Base-by-base conservation (phyloP, 192 early-diverging fungal species). In the Entomortierella lignicola region DNA sequence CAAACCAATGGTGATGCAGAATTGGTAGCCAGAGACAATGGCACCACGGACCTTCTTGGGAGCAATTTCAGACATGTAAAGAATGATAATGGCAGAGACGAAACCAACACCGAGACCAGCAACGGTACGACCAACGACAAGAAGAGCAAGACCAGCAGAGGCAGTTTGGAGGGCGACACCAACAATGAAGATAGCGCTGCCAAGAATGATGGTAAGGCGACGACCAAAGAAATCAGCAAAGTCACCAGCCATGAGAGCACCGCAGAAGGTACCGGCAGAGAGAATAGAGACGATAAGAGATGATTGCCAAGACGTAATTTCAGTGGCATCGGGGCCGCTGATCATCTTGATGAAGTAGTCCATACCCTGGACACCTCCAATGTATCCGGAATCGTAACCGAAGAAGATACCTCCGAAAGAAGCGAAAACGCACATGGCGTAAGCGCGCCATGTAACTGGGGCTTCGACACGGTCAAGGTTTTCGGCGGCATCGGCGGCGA, bases 1-100 rank as follows among this genome's bases (percentile, higher is more conserved):
- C 41, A 75, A 55, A 68, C 72, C 96, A 86, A 92, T 91, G 57
- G 96, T 98, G 85, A 98, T 97, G 80, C 92, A 89, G 84, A 92
- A 93, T 81, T 98, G 96, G 67, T 97, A 90, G 62, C 94, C 82
- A 55, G 92, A 89, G 39, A 94, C 91, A 39, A 97, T 87, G 30
- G 91, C 89, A 41, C 95, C 95, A 79, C 95, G 93, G 83, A 95
- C 91, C 32, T 88, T 84, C 63, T 92, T 83, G 39, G 94, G 93
- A 48, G 94, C 89, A 44, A 95, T 90, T 69, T 97, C 95, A 50
- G 94, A 91, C 79, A 90, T 58, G 72, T 75, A 75, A 41, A 93
- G 61, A 52, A 89, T 84, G n/a, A 94, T 89, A 39, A 87, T 82
- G 84, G 89, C 88, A 41, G 91, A 89, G 34, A 89, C 83, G 30